Percentiles rank a stretch among this genome's conserved stretches.
Conservation (phyloP, 2,329 filamentous ascomycete species). For the Neoascochyta sp. region DNA sequence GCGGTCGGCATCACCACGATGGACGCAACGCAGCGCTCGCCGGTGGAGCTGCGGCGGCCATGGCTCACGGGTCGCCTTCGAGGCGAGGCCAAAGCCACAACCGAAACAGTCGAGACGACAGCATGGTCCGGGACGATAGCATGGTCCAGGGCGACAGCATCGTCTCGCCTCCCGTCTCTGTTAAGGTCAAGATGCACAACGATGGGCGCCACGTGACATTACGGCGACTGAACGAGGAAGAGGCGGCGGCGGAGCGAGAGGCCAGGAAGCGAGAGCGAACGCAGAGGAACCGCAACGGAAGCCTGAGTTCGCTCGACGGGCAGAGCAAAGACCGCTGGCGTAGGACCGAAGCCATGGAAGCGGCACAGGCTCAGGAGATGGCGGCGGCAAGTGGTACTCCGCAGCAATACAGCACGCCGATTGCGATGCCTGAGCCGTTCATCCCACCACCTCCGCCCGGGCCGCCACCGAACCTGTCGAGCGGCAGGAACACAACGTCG, state of each 20-base stretch:
- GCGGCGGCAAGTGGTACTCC: slow-evolving; percentile 16
- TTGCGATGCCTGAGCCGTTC: slow-evolving; percentile 29
- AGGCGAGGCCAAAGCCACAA: slow-evolving; percentile 25
- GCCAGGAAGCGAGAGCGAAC: slow-evolving; percentile 49
- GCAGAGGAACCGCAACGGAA: slow-evolving; percentile 36
- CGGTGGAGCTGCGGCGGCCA: slow-evolving; percentile 23
- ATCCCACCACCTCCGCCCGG: slow-evolving; percentile 32
- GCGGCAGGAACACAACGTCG: slow-evolving; percentile 5
- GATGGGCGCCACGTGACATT: slow-evolving; percentile 62
- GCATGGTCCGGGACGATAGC: too few relatives aligned
- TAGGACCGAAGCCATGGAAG: slow-evolving; percentile 37
- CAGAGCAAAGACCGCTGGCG: slow-evolving; percentile 40
- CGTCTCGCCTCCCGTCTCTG: slow-evolving; percentile 57
- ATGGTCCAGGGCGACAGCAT: too few relatives aligned
- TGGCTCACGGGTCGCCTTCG: slow-evolving; percentile 27
- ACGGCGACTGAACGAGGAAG: slow-evolving; percentile 58
- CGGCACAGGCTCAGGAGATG: slow-evolving; percentile 32
- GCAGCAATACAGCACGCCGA: slow-evolving; percentile 16
- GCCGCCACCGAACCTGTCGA: slow-evolving; percentile 21
- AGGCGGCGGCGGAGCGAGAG: slow-evolving; percentile 58
- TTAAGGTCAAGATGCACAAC: slow-evolving; percentile 63
- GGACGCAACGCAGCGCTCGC: slow-evolving; percentile 22
- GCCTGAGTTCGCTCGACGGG: slow-evolving; percentile 39
- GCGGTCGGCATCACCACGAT: slow-evolving; percentile 31
- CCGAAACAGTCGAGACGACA: slow-evolving; percentile 39